Evolutionary conservation across 2,329 filamentous ascomycete species (phyloP), one percentile per base, ranked within the genome.

Genomic region (Aspergillus neoniger): DNA sequence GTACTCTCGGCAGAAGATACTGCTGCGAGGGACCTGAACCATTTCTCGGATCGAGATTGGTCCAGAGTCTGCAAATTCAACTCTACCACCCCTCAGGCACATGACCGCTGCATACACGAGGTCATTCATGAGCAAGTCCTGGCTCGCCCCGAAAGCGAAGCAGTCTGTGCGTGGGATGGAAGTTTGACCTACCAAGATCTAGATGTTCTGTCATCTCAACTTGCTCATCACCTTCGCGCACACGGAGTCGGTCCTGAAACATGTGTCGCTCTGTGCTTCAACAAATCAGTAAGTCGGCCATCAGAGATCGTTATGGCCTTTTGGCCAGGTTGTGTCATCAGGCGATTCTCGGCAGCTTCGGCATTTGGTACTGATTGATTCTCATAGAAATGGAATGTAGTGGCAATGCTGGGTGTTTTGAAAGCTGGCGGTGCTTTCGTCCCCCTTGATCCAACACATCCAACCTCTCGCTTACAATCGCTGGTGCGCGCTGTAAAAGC

Each of bases 41-140:
- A 85, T 3, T 85, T 87, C 65, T 85, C 80, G 12, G 81, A 84
- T 51, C 76, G 81, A 8, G 85, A 88, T 64, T 81, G 82, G 62
- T 77, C 81, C 4, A 83, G 85, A 58, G 80, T 87, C 44, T 69
- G 82, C 7, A 78, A 80, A 5, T 85, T 85, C 74, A 84, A 83
- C 54, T 79, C 79, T 63, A 78, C 79, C 30, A 70, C 73, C 0
- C 77, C 77, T 2, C 67, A 75, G 38, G 70, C 69, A 1, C 75
- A 79, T 1, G 75, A 79, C 5, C 74, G 67, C 17, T 76, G 74
- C 77, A 67, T 74, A 73, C 50, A 79, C 75, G 54, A 77, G 69
- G 12, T 72, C 5, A 73, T 77, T 28, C 64, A 67, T 67, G 82
- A 65, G 9, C 68, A 72, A 67, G 30, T 78, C 72, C 3, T 81